phyloP scores from a whole-genome alignment of 768 basidiomycete species.

The Boletales sp. region DNA sequence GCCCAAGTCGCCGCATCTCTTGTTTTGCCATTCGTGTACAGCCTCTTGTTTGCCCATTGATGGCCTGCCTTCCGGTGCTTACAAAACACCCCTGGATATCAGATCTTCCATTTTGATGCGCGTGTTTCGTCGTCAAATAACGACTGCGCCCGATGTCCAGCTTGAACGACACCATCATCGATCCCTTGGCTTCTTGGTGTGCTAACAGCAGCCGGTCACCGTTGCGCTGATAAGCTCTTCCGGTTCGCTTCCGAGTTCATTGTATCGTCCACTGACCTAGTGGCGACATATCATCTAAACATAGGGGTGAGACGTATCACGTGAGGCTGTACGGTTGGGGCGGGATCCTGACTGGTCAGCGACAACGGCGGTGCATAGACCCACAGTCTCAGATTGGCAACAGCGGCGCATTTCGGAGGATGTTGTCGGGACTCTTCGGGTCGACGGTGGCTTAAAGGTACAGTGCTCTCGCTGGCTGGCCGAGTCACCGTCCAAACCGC shows the following conservation, averaged over 20 bases:
- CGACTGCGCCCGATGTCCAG: slow-evolving; percentile 29
- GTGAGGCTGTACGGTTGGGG: too few relatives aligned
- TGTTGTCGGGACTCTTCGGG: slow-evolving; percentile 26
- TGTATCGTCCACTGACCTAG: slow-evolving; percentile 8
- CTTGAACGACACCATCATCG: slow-evolving; percentile 11
- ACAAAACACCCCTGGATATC: slow-evolving; percentile 24
- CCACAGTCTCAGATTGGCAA: too few relatives aligned
- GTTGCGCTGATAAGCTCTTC: slow-evolving; percentile 4
- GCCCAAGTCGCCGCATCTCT: slow-evolving; percentile 17
- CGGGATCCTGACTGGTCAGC: too few relatives aligned
- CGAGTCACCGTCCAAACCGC: not conserved
- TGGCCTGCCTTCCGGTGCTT: slow-evolving; percentile 14
- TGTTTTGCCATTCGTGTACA: slow-evolving; percentile 12
- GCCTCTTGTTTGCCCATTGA: slow-evolving; percentile 22
- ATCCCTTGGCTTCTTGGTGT: slow-evolving; percentile 7
- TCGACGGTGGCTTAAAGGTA: slow-evolving; percentile 18
- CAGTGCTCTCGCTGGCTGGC: not conserved
- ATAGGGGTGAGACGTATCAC: too few relatives aligned
- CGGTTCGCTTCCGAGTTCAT: slow-evolving; percentile 5
- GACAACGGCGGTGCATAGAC: too few relatives aligned
- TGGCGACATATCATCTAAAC: slow-evolving; percentile 3
- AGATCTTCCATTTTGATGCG: slow-evolving; percentile 35
- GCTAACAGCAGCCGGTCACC: slow-evolving; percentile 7
- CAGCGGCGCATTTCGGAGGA: slow-evolving; percentile 19
- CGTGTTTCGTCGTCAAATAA: slow-evolving; percentile 31